Conservation (phyloP, 176 grass and related monocot genomes). For the Oryza glaberrima region DNA sequence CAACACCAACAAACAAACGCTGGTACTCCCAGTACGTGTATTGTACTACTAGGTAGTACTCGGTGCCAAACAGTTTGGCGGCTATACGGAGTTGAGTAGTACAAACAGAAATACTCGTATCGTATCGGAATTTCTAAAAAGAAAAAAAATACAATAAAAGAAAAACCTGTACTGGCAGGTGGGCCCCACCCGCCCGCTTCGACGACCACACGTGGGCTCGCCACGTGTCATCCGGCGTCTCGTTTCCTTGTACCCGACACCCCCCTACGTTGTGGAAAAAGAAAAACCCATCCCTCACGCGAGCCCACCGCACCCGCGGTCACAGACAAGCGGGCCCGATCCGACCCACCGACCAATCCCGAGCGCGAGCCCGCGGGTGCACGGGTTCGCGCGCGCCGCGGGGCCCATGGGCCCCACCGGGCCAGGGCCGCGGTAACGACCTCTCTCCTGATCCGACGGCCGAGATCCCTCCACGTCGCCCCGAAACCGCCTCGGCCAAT, state of each 20-base stretch:
- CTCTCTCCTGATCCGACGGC: constrained; percentile 14
- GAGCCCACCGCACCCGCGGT: accelerated
- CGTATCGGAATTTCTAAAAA: no score
- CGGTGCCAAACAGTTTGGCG: no score
- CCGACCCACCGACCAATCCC: constrained; percentile 14
- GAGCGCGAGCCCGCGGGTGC: background rate
- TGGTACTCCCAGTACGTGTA: no score
- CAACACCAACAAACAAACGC: no score
- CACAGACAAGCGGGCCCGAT: background rate
- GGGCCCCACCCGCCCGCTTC: background rate
- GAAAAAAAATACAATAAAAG: no score
- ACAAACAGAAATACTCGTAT: no score
- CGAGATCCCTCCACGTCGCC: constrained; percentile 25
- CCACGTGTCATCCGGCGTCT: background rate
- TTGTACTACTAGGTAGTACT: no score
- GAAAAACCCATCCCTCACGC: constrained; percentile 12
- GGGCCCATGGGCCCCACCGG: background rate
- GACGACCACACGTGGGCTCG: background rate
- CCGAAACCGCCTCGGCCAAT: background rate
- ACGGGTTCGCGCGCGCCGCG: background rate
- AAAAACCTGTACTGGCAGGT: background rate
- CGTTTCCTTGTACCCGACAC: constrained; percentile 40
- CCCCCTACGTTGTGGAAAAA: background rate
- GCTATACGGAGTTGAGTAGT: no score
- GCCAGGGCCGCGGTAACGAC: background rate